Conservation (phyloP, 805 yeast genomes). For the Tetrapisispora namnaoensis region DNA sequence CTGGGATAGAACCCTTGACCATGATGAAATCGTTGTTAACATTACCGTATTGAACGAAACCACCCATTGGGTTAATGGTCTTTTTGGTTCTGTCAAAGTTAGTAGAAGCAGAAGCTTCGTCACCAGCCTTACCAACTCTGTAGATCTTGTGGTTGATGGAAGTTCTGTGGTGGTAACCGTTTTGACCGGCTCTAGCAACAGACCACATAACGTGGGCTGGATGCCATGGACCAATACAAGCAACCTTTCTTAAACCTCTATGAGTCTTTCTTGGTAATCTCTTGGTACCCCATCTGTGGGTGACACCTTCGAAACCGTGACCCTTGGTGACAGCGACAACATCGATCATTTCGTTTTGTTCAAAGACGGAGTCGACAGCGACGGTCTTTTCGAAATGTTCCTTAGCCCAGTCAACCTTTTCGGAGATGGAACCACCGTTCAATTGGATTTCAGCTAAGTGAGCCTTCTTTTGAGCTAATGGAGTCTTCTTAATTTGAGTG, state of each 20-base stretch:
- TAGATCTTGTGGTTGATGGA: slow-evolving; percentile 99
- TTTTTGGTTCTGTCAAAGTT: slow-evolving; percentile 99
- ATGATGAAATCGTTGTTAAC: slow-evolving; percentile 96
- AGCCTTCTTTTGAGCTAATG: slow-evolving; percentile 98
- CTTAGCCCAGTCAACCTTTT: slow-evolving; percentile 97
- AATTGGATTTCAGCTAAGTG: slow-evolving; percentile 99
- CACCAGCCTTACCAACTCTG: slow-evolving; percentile 97
- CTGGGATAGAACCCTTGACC: slow-evolving; percentile 99
- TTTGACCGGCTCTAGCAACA: slow-evolving; percentile 99
- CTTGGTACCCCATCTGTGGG: slow-evolving; percentile 99
- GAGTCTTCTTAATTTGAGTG: slow-evolving; percentile 99
- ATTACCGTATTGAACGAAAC: slow-evolving; percentile 98
- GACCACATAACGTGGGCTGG: slow-evolving; percentile 99
- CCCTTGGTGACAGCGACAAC: slow-evolving; percentile 99
- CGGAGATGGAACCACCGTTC: slow-evolving; percentile 98
- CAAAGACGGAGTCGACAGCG: slow-evolving; percentile 89
- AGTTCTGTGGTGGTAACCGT: slow-evolving; percentile 99
- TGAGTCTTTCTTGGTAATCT: slow-evolving; percentile 99
- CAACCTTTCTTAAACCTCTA: slow-evolving; percentile 99
- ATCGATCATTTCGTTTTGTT: slow-evolving; percentile 97
- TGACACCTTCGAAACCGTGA: slow-evolving; percentile 99
- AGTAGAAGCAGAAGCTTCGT: slow-evolving; percentile 91
- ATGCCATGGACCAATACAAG: slow-evolving; percentile 99
- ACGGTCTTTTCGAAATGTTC: slow-evolving; percentile 99
- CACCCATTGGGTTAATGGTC: slow-evolving; percentile 99